Percentiles rank a stretch among this genome's conserved stretches.
phyloP scores from a whole-genome alignment of 768 basidiomycete species.

The Amanita inopinata region DNA sequence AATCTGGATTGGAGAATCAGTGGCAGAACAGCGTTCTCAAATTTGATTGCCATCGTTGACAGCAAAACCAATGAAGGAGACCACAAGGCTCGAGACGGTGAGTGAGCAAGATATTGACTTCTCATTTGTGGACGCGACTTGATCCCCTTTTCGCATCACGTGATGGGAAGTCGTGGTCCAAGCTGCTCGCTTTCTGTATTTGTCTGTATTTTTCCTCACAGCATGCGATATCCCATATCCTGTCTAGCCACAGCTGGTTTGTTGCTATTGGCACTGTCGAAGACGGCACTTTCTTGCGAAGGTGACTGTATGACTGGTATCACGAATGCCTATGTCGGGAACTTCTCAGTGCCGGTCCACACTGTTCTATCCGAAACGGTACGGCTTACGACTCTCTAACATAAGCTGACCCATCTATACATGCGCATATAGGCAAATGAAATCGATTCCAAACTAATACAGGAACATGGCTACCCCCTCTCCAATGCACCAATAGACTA shows the following conservation, averaged over 20 bases:
- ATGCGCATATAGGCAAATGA: conserved; percentile 10
- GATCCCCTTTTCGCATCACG: too few species aligned
- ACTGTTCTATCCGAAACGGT: not conserved
- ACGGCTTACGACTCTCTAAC: not conserved
- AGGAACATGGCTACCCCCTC: conserved; percentile 7
- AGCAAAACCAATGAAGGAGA: too few species aligned
- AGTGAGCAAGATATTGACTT: too few species aligned
- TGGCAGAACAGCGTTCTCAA: too few species aligned
- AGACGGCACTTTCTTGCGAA: conserved; percentile 51
- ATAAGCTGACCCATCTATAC: conserved; percentile 1
- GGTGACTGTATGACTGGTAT: conserved; percentile 56
- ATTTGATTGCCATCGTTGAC: too few species aligned
- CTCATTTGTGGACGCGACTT: too few species aligned
- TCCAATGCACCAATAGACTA: conserved; percentile 17
- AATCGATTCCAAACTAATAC: conserved; percentile 9
- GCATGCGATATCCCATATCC: conserved; percentile 4
- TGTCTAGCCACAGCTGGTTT: conserved; percentile 14
- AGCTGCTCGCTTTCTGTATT: too few species aligned
- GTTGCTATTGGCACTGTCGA: conserved; percentile 17
- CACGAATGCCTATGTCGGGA: conserved; percentile 43
- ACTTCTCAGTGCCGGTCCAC: conserved; percentile 37
- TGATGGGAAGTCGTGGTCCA: too few species aligned
- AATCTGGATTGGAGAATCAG: too few species aligned
- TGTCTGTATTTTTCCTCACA: not conserved
- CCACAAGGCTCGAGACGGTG: too few species aligned